A percentile compares a stretch with the other conserved stretches of the same genome.
phyloP scores from a whole-genome alignment of 495 filamentous ascomycete genomes.

The Hyaloscypha variabilis region DNA sequence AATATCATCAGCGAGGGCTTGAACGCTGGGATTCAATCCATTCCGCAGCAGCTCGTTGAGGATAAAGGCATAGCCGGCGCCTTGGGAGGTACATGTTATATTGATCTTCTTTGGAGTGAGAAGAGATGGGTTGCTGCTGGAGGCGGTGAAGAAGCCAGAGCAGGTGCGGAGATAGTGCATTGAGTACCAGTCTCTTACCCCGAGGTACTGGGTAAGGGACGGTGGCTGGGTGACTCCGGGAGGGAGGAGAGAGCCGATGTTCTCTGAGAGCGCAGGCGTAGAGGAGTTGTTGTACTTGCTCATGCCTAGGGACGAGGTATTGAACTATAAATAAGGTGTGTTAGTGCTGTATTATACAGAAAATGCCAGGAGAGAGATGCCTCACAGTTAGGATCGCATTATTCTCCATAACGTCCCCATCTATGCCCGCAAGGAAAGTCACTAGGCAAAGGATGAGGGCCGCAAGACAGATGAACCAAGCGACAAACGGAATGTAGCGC shows the following conservation, averaged over 20 bases:
- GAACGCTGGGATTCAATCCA: constrained; percentile 12
- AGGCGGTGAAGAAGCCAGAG: constrained; percentile 15
- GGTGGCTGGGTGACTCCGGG: constrained; percentile 12
- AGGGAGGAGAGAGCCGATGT: constrained; percentile 15
- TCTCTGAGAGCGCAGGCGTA: constrained; percentile 13
- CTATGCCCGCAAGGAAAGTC: constrained; percentile 13
- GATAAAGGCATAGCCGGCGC: constrained; percentile 16
- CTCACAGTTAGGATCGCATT: constrained; percentile 11
- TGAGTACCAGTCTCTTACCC: constrained; percentile 16
- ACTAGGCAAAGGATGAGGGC: constrained; percentile 17
- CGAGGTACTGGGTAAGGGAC: constrained; percentile 15
- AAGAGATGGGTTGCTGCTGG: constrained; percentile 16
- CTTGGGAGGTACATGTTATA: constrained; percentile 14
- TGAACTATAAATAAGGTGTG: constrained; percentile 15
- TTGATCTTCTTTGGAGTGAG: constrained; percentile 14
- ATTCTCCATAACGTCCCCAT: constrained; percentile 14
- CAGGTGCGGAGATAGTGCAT: constrained; percentile 17
- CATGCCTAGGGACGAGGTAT: constrained; percentile 17
- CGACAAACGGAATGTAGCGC: constrained; percentile 17
- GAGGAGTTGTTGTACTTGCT: constrained; percentile 16
- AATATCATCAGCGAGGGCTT: constrained; percentile 9
- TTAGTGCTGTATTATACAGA: constrained; percentile 11
- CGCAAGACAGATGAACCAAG: constrained; percentile 16
- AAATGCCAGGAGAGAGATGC: constrained; percentile 13
- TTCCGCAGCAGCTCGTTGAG: constrained; percentile 3